Evolutionary conservation across 2,329 filamentous ascomycete genomes (phyloP).

Genomic region (Talaromyces sp.): DNA sequence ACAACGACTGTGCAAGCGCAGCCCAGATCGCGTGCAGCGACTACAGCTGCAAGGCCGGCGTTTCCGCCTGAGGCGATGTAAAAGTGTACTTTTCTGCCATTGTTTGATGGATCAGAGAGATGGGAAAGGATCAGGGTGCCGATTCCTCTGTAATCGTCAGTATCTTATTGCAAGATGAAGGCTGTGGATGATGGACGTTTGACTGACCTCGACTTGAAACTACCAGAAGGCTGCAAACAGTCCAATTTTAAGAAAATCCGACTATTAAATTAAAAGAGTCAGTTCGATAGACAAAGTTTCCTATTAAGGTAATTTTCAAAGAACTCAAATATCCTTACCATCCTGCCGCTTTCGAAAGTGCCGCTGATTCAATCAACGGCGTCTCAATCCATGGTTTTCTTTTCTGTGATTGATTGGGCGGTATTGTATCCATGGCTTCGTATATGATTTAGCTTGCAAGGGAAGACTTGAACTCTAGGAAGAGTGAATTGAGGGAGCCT

Average conservation of each 20-base stretch:
- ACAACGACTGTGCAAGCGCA: conserved; percentile 70
- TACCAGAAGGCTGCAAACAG: conserved; percentile 74
- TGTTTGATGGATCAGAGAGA: conserved; percentile 27
- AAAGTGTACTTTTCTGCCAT: conserved; percentile 57
- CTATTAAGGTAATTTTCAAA: neutral
- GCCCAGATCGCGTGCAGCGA: conserved; percentile 63
- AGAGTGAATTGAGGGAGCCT: neutral
- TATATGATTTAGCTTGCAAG: neutral
- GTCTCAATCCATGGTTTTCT: conserved; percentile 42
- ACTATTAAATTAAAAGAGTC: conserved; percentile 36
- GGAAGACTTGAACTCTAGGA: too few relatives aligned
- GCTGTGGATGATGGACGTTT: neutral
- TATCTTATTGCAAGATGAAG: neutral
- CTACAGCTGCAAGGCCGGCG: conserved; percentile 75
- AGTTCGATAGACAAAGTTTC: neutral
- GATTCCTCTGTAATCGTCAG: conserved; percentile 31
- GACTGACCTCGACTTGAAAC: conserved; percentile 69
- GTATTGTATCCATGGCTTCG: conserved; percentile 4
- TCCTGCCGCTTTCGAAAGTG: conserved; percentile 39
- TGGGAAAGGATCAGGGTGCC: conserved; percentile 37
- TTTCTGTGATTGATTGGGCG: neutral
- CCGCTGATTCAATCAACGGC: conserved; percentile 38
- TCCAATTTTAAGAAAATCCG: conserved; percentile 81
- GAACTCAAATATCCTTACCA: conserved; percentile 30
- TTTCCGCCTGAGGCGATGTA: conserved; percentile 78